phyloP scores from a whole-genome alignment of 1,139 yeast species.

The Pichiaceae sp. region DNA sequence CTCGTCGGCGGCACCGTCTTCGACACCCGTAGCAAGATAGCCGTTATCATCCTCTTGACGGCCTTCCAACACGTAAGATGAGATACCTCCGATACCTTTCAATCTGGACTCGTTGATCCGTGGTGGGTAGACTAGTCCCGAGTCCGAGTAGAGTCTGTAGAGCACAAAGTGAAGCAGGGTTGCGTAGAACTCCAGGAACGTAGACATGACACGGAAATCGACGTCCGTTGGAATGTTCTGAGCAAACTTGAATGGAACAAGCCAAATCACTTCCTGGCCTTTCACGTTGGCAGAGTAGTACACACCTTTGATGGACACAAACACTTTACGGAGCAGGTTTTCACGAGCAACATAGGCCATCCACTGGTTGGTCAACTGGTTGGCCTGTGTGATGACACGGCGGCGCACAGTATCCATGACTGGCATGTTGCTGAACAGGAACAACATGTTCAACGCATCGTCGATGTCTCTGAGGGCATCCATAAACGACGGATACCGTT shows the following conservation, averaged over 20 bases:
- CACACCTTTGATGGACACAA: conserved; percentile 95
- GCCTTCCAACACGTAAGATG: conserved; percentile 69
- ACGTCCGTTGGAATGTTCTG: conserved; percentile 90
- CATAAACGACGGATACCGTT: conserved; percentile 87
- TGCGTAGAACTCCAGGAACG: conserved; percentile 92
- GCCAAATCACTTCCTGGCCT: conserved; percentile 94
- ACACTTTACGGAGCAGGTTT: conserved; percentile 74
- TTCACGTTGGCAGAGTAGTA: conserved; percentile 84
- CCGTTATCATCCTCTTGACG: conserved; percentile 33
- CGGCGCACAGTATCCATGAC: conserved; percentile 80
- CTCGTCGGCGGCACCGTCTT: conserved; percentile 36
- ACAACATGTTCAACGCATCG: conserved; percentile 92
- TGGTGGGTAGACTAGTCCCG: conserved; percentile 88
- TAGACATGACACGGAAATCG: conserved; percentile 94
- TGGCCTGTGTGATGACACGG: conserved; percentile 79
- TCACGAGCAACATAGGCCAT: conserved; percentile 87
- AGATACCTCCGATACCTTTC: conserved; percentile 85
- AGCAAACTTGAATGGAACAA: conserved; percentile 94
- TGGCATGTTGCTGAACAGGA: conserved; percentile 89
- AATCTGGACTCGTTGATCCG: conserved; percentile 60
- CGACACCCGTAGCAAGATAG: conserved; percentile 27
- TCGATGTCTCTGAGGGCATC: conserved; percentile 92
- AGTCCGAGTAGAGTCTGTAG: conserved; percentile 76
- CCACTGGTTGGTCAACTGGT: conserved; percentile 87
- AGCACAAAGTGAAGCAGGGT: conserved; percentile 83